A percentile compares a stretch with the other conserved stretches of the same genome.
Conservation (phyloP, 305 asterid species). For the Withania somnifera region DNA sequence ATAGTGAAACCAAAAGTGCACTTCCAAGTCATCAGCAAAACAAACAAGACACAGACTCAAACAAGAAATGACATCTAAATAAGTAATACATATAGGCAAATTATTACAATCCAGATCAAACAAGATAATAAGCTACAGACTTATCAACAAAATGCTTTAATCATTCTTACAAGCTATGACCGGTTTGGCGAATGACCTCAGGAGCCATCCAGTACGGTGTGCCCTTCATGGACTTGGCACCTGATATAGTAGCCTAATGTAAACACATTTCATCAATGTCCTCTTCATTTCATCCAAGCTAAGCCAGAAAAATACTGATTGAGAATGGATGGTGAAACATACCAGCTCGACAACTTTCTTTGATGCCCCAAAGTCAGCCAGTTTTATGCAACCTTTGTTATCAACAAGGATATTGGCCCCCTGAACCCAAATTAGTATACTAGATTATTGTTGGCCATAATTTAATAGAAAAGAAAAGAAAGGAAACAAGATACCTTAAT, state of each 20-base stretch:
- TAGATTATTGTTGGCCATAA: neutral
- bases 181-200: slow-evolving; percentile 96
- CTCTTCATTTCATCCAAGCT: slow-evolving; percentile 4
- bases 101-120: neutral
- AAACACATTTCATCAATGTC: slow-evolving; percentile 9
- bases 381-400: slow-evolving; percentile 87
- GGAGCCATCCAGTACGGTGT: slow-evolving; percentile 99
- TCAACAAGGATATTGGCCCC: slow-evolving; percentile 96
- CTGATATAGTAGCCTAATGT: slow-evolving; percentile 87
- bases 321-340: slow-evolving; percentile 7
- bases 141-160: neutral
- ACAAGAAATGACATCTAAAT: neutral
- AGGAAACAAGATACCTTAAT: slow-evolving; percentile 51
- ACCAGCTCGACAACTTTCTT: slow-evolving; percentile 94
- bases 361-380: slow-evolving; percentile 98
- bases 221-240: slow-evolving; percentile 99
- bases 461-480: neutral
- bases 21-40: neutral
- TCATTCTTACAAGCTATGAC: slow-evolving; percentile 89
- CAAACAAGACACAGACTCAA: neutral
- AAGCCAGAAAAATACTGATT: slow-evolving; percentile 2
- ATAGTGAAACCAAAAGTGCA: neutral
- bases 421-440: slow-evolving; percentile 22
- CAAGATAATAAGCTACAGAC: neutral
- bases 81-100: neutral